Evolutionary conservation across 345 rosid genomes (phyloP).

Genomic region (Fremontodendron californicum): DNA sequence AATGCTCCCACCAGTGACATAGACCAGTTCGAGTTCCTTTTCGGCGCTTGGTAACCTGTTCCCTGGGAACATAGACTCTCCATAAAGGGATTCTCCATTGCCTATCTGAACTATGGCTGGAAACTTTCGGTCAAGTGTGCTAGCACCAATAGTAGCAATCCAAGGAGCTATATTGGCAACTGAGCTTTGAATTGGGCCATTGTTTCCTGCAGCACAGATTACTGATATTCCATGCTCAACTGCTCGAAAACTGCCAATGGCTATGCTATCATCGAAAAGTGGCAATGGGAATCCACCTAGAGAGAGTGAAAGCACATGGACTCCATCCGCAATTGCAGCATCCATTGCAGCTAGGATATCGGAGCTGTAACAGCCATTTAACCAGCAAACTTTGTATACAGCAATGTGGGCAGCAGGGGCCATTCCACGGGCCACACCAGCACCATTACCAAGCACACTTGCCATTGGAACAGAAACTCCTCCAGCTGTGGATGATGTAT

Average conservation of each 20-base stretch:
- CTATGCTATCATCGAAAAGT: slow-evolving; percentile 72
- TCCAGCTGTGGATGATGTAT: slow-evolving; percentile 84
- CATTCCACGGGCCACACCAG: slow-evolving; percentile 82
- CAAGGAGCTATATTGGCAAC: slow-evolving; percentile 94
- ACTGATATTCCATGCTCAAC: slow-evolving; percentile 79
- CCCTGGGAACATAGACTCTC: slow-evolving; percentile 78
- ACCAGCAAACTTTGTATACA: slow-evolving; percentile 86
- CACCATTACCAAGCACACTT: slow-evolving; percentile 64
- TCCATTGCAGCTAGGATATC: slow-evolving; percentile 90
- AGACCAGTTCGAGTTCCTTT: slow-evolving; percentile 60
- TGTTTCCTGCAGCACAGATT: slow-evolving; percentile 87
- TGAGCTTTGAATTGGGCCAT: slow-evolving; percentile 70
- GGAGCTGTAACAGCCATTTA: slow-evolving; percentile 79
- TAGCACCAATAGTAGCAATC: slow-evolving; percentile 83
- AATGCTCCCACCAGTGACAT: slow-evolving; percentile 47
- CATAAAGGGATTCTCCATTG: slow-evolving; percentile 54
- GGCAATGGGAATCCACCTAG: slow-evolving; percentile 87
- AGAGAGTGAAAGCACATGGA: slow-evolving; percentile 83
- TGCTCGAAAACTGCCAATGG: slow-evolving; percentile 91
- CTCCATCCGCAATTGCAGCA: slow-evolving; percentile 69
- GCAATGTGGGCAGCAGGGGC: slow-evolving; percentile 89
- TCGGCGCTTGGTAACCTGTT: slow-evolving; percentile 31
- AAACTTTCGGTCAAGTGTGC: slow-evolving; percentile 79
- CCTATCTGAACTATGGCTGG: slow-evolving; percentile 68
- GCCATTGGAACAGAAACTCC: slow-evolving; percentile 70